Base-by-base conservation (phyloP, 805 yeast genomes). In the Teunomyces kruisii region DNA sequence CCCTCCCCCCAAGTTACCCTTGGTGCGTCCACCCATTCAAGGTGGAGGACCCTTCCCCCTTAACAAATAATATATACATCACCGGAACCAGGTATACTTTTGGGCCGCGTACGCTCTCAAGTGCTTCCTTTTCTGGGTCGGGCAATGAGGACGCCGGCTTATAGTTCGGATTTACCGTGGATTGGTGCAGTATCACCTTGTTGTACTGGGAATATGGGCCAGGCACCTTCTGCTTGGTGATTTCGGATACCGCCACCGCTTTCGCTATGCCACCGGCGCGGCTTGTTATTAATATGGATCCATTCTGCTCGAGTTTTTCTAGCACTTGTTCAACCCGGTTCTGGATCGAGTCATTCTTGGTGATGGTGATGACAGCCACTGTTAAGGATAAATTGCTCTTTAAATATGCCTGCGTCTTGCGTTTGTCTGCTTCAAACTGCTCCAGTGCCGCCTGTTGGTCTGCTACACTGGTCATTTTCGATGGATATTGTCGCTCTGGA, bases 21-120 rank as follows among this genome's bases (percentile, higher is more conserved):
- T 44, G 56, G 31, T 16, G 22, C 6, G 60, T 48, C 63, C 63
- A 58, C 12, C 49, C 56, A 3, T 28, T 35, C 37, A 44, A 27
- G 3, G 39, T 28, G 15, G 37, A 36, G 15, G 37, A 36, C 22
- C 40, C 31, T 17, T 45, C 52, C 6, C 39, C 43, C 13, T 27
- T 24, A 22, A 44, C 45, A 22, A 59, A 45, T 13, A 56, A 38
- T 6, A 58, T 43, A 14, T 52, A 50, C 47, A 60, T 45, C 5
- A 58, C 44, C 9, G 63, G 58, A 6, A 58, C 44, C 22, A 48
- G 46, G 38, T 51, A 59, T 31, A 47, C 55, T 42, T 58, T 58
- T 13, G 47, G 51, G n/a, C 63, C 64, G 19, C 43, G 43, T n/a
- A 61, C 48, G 24, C 44, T 52, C 6, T 50, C 43, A 4, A 43